phyloP scores from a whole-genome alignment of 345 rosid species.

The Toxicodendron radicans region DNA sequence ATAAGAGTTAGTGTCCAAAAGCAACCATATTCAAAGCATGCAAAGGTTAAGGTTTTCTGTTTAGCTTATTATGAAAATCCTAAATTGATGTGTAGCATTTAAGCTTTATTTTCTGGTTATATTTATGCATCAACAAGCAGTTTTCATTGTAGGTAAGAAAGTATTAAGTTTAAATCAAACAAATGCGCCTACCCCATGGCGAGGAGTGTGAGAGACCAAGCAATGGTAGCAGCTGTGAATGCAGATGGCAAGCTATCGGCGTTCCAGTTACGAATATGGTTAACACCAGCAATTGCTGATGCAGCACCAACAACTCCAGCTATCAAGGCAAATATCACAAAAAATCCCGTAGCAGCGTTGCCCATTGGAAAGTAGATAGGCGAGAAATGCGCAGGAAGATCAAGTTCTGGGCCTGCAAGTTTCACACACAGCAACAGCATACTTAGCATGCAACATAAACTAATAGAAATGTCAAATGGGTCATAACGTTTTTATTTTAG shows the following conservation, averaged over 20 bases:
- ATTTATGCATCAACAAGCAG: too few relatives aligned
- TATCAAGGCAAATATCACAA: slow-evolving; percentile 68
- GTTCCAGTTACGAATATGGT: slow-evolving; percentile 69
- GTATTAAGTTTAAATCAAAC: background rate
- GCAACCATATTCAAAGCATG: too few relatives aligned
- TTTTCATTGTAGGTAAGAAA: too few relatives aligned
- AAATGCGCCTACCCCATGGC: slow-evolving; percentile 74
- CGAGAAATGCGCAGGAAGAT: slow-evolving; percentile 89
- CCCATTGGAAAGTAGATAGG: slow-evolving; percentile 95
- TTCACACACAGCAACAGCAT: background rate
- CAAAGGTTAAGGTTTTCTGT: too few relatives aligned
- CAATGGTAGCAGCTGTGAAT: slow-evolving; percentile 64
- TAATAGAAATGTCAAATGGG: background rate
- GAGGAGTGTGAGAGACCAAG: slow-evolving; percentile 86
- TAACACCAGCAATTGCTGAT: slow-evolving; percentile 62
- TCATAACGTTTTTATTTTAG: background rate
- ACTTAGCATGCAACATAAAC: too few relatives aligned
- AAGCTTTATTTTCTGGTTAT: too few relatives aligned
- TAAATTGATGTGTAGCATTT: too few relatives aligned
- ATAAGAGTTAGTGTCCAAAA: slow-evolving; percentile 12
- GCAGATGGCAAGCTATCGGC: slow-evolving; percentile 68
- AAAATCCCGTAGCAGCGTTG: slow-evolving; percentile 94
- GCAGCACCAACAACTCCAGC: slow-evolving; percentile 93
- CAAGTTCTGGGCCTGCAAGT: slow-evolving; percentile 58
- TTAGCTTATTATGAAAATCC: too few relatives aligned